Base-by-base conservation (phyloP, 2,329 filamentous ascomycete species). In the Phialemoniopsis sp. region DNA sequence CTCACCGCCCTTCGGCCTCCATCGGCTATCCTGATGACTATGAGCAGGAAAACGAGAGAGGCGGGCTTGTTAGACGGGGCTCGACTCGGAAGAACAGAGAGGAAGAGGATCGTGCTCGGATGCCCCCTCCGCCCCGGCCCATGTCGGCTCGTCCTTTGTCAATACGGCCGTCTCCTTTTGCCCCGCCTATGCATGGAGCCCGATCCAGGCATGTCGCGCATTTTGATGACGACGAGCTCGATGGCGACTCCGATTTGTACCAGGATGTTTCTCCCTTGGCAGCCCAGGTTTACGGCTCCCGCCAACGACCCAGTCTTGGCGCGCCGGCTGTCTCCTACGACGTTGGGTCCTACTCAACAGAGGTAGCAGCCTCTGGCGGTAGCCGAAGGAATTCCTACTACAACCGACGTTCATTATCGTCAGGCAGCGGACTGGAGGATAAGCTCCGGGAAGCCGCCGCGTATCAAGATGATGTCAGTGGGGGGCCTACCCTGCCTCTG, bases 401-500 rank as follows among this genome's bases (percentile, higher is more conserved):
- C 38, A 60, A 55, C 10, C 52, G 56, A 13, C 55, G 52, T 26
- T 58, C 61, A n/a, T 31, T 44, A 21, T 52, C 51, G 33, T 55
- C 61, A 1, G 57, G 59, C 19, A 58, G 49, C 40, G 61, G 48
- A 18, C 59, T 62, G 32, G 59, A 69, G 31, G 55, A 60, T 37
- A 68, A 76, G 45, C 44, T 73, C 5, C 60, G 62, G 15, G 52
- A 61, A 43, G 72, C 72, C 21, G 49, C 60, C 15, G 56, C 53
- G 17, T 81, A 82, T 52, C 78, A 80, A 51, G 68, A 78, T 14
- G 66, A 72, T 4, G 63, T 75, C 6, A 65, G 54, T 32, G 72
- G 71, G 28, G 68, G 63, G 7, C 54, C 66, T 3, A 52, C 58
- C 29, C 50, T 72, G 39, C 68, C 70, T 3, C 56, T 83, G 40